These are phyloP conservation scores for Apophysomyces elegans DNA, from an alignment of 371 early-diverging fungal genomes.

Conservation along the genomic window DNA sequence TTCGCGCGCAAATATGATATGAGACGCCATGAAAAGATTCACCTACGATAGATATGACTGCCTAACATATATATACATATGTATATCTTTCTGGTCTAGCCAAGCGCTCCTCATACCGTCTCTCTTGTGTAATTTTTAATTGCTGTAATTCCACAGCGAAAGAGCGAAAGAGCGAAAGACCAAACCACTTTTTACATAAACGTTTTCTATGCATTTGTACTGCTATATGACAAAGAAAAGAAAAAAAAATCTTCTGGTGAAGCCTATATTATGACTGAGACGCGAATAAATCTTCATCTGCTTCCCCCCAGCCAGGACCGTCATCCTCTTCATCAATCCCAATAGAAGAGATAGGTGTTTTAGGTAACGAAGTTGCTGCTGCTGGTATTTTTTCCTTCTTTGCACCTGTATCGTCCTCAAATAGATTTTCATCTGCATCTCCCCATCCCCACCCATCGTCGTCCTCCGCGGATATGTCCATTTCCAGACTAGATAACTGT, in stretches of 20 bases:
- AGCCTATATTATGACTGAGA: not conserved
- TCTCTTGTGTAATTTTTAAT: too few species aligned
- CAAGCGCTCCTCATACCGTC: too few species aligned
- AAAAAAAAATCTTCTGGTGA: not conserved
- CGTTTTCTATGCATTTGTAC: too few species aligned
- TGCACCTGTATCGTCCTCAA: not conserved
- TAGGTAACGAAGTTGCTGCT: not conserved
- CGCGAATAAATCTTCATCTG: conserved; percentile 20
- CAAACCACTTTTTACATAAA: too few species aligned
- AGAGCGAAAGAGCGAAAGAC: too few species aligned
- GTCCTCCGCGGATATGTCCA: not conserved
- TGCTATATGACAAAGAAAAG: not conserved
- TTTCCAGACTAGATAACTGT: not conserved
- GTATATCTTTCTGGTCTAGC: too few species aligned
- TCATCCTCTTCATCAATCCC: not conserved
- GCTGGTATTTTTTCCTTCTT: not conserved
- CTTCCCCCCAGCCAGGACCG: conserved; percentile 19
- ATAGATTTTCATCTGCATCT: conserved; percentile 22
- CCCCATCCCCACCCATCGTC: conserved; percentile 10
- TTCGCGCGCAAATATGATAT: conserved; percentile 42
- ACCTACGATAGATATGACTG: conserved; percentile 16
- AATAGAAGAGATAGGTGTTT: conserved; percentile 12
- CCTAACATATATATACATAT: too few species aligned
- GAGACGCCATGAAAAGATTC: conserved; percentile 44
- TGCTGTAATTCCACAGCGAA: too few species aligned